Percentiles rank a stretch among this genome's conserved stretches.
Conservation (phyloP, 768 basidiomycete genomes). For the Termitomyces sp. region DNA sequence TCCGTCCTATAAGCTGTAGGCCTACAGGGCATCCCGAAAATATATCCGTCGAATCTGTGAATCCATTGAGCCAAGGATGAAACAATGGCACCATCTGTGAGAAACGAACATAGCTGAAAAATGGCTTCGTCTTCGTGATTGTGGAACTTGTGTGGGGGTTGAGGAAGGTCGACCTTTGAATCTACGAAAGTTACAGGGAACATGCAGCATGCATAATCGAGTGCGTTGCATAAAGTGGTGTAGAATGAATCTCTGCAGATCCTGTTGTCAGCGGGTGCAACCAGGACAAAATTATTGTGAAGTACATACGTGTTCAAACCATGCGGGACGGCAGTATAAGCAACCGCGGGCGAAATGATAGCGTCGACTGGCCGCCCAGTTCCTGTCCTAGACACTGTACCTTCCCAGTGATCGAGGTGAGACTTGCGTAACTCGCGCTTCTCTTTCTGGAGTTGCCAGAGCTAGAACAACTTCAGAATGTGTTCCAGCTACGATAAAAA, state of each 20-base stretch:
- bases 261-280: background rate
- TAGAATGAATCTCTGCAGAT: conserved; percentile 50
- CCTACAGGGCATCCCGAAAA: conserved; percentile 55
- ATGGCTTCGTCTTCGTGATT: conserved; percentile 48
- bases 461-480: conserved; percentile 26
- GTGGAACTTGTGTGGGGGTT: conserved; percentile 46
- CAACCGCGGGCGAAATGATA: conserved; percentile 60
- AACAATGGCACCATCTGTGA: background rate
- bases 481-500: conserved; percentile 7
- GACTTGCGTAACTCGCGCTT: conserved; percentile 49
- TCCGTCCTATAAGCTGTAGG: conserved; percentile 63
- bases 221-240: conserved; percentile 60
- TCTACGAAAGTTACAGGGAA: conserved; percentile 69
- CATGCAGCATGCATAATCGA: conserved; percentile 56
- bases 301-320: conserved; percentile 46
- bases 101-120: conserved; percentile 50
- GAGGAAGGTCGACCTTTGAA: conserved; percentile 44
- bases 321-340: conserved; percentile 61
- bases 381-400: conserved; percentile 43
- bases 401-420: conserved; percentile 62
- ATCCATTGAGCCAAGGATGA: background rate
- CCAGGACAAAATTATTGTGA: background rate
- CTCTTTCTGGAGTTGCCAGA: conserved; percentile 61
- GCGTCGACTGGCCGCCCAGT: conserved; percentile 74
- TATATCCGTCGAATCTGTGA: conserved; percentile 51